A percentile compares a stretch with the other conserved stretches of the same genome.
Conservation (phyloP, 805 yeast genomes). For the Limtongia smithiae region DNA sequence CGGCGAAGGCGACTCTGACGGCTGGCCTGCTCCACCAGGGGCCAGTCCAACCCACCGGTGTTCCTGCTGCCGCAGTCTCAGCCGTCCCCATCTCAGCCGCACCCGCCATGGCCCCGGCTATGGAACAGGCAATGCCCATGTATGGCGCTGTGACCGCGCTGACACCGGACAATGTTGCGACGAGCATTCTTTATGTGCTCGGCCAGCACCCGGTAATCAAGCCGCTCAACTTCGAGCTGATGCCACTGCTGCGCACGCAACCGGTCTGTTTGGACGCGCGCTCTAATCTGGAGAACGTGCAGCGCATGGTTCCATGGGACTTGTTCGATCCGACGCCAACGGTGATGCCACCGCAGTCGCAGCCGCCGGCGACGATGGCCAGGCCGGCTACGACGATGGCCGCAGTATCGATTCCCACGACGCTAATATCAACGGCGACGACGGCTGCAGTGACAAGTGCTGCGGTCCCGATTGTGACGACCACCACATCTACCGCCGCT, state of each 20-base stretch:
- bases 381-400: background rate
- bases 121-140: no score
- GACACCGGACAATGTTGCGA: slow-evolving; percentile 1
- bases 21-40: no score
- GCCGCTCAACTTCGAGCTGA: slow-evolving; percentile 3
- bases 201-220: slow-evolving; percentile 2
- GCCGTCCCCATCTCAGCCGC: no score
- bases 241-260: background rate
- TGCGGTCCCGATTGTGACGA: no score
- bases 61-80: no score
- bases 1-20: no score
- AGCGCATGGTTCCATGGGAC: background rate
- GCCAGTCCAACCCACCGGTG: no score
- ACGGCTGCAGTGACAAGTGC: no score
- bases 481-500: no score
- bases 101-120: no score
- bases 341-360: no score
- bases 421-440: background rate
- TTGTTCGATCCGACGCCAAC: background rate
- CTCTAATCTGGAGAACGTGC: background rate
- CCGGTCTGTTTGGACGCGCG: background rate
- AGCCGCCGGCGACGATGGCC: background rate
- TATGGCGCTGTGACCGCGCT: no score
- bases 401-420: background rate
- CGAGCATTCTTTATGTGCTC: background rate